phyloP scores from a whole-genome alignment of 2,329 filamentous ascomycete species.

The Alternaria metachromatica region DNA sequence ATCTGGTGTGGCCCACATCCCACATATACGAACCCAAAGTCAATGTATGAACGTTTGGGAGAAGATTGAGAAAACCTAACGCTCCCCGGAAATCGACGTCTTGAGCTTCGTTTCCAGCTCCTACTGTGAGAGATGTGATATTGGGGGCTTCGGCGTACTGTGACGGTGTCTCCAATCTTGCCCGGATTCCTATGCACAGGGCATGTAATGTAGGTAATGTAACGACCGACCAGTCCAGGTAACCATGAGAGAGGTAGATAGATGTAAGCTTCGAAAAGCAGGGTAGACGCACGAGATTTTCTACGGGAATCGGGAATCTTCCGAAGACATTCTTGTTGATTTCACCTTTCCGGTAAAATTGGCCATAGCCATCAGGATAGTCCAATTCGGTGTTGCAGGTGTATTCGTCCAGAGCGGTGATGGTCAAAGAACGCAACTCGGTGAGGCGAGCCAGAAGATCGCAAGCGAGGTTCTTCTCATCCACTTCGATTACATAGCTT shows the following conservation, averaged over 20 bases:
- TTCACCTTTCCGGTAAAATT: too few relatives aligned
- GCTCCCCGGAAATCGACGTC: neutral
- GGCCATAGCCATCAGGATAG: too few relatives aligned
- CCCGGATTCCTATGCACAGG: neutral
- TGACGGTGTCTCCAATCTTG: neutral
- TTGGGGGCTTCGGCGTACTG: neutral
- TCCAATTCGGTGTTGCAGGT: neutral
- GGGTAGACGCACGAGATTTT: neutral
- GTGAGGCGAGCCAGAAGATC: neutral
- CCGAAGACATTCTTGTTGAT: neutral
- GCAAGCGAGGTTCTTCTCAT: neutral
- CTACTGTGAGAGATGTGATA: neutral
- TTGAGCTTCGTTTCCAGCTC: fast-evolving
- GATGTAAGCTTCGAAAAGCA: neutral
- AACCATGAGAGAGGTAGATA: neutral
- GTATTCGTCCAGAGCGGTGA: neutral
- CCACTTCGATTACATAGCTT: neutral
- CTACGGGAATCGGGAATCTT: fast-evolving
- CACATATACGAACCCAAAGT: neutral
- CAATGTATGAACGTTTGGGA: neutral
- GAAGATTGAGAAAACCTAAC: fast-evolving
- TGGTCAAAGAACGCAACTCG: neutral
- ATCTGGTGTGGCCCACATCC: neutral
- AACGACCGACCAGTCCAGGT: neutral
- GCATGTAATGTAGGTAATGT: neutral